Conservation (phyloP, 2,329 filamentous ascomycete species). For the Diaporthe vaccinii region DNA sequence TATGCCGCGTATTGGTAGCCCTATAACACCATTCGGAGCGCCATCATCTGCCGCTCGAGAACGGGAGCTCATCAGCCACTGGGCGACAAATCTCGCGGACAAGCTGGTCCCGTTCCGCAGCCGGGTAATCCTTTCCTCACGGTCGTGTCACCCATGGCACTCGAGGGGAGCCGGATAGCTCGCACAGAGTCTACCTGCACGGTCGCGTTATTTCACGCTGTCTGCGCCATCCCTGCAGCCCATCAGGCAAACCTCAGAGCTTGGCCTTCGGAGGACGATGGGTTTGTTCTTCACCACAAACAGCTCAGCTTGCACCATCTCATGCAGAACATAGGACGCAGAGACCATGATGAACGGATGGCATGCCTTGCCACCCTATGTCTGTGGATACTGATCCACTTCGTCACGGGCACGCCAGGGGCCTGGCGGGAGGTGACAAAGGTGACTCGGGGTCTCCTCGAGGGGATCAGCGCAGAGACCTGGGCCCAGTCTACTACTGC, state of each 20-base stretch:
- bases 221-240: background rate
- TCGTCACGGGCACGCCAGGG: background rate
- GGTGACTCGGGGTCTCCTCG: background rate
- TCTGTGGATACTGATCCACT: background rate
- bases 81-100: background rate
- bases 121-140: background rate
- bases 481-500: background rate
- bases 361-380: slow-evolving; percentile 1
- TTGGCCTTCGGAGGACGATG: background rate
- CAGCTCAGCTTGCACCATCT: slow-evolving; percentile 1
- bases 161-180: background rate
- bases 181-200: background rate
- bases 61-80: background rate
- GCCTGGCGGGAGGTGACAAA: background rate
- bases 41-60: background rate
- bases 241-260: background rate
- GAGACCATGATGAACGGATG: background rate
- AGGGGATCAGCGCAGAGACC: background rate
- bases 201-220: background rate
- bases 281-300: background rate
- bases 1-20: background rate
- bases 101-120: background rate
- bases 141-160: background rate
- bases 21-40: background rate
- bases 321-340: background rate